Evolutionary conservation across 495 filamentous ascomycete genomes (phyloP).

Genomic region (Cercophora scortea): DNA sequence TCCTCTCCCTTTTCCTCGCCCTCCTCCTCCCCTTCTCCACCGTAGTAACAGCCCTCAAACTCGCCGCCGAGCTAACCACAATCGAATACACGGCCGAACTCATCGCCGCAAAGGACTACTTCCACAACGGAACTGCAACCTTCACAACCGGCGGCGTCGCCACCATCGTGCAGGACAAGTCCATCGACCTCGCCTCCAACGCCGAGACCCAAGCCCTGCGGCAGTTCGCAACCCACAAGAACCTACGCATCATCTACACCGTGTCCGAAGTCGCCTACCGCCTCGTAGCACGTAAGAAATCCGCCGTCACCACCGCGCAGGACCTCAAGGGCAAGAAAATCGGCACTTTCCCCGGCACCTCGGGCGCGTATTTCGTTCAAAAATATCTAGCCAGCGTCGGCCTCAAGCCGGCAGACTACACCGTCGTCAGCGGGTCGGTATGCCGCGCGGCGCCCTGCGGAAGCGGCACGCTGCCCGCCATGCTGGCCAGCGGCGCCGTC

Average conservation of each 20-base stretch:
- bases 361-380: slow-evolving; percentile 31
- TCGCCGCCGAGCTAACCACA: too few species aligned
- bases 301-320: slow-evolving; percentile 19
- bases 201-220: slow-evolving; percentile 39
- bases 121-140: neutral
- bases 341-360: slow-evolving; percentile 30
- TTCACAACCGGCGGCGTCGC: slow-evolving; percentile 22
- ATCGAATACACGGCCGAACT: too few species aligned
- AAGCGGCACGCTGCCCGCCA: neutral
- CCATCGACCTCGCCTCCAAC: slow-evolving; percentile 31
- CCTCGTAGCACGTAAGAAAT: slow-evolving; percentile 32
- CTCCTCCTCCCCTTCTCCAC: too few species aligned
- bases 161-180: slow-evolving; percentile 8
- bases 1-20: too few species aligned
- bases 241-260: slow-evolving; percentile 34
- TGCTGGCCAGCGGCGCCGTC: neutral
- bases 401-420: slow-evolving; percentile 23
- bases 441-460: slow-evolving; percentile 21
- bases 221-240: slow-evolving; percentile 28
- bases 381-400: slow-evolving; percentile 27
- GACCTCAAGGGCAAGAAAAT: slow-evolving; percentile 39
- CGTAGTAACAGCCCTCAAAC: too few species aligned
- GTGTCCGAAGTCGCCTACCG: slow-evolving; percentile 35
- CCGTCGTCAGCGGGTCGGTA: slow-evolving; percentile 22
- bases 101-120: too few species aligned